Evolutionary conservation across 441 rosid species (phyloP).

Genomic region (Adansonia rubrostipa): DNA sequence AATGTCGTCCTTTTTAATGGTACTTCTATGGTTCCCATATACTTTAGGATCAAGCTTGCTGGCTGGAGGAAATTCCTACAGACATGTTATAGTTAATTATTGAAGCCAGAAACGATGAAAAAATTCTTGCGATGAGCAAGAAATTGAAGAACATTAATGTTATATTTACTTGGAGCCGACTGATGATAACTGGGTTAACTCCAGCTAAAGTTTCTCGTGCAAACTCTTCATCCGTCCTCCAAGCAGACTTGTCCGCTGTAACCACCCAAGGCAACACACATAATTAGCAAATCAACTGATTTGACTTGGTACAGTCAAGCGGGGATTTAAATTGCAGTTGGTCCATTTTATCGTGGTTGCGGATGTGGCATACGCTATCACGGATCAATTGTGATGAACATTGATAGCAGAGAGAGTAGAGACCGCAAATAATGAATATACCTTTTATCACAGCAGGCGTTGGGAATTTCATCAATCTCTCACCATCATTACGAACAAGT

Average conservation of each 20-base stretch:
- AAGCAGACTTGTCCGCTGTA: slow-evolving; percentile 69
- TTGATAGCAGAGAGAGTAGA: no score
- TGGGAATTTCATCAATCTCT: slow-evolving; percentile 70
- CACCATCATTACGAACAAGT: slow-evolving; percentile 70
- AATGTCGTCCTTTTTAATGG: slow-evolving; percentile 55
- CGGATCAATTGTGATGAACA: no score
- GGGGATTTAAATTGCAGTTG: no score
- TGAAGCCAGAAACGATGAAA: background rate
- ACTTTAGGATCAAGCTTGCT: slow-evolving; percentile 58
- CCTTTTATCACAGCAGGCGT: slow-evolving; percentile 83
- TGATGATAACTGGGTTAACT: slow-evolving; percentile 71
- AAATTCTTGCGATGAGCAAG: background rate
- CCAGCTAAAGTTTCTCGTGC: slow-evolving; percentile 86
- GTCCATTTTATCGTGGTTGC: no score
- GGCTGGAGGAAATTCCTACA: slow-evolving; percentile 16
- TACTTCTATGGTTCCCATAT: slow-evolving; percentile 72
- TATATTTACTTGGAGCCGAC: slow-evolving; percentile 43
- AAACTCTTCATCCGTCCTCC: slow-evolving; percentile 89
- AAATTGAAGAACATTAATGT: background rate
- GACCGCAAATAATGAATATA: slow-evolving; percentile 19
- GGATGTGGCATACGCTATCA: no score
- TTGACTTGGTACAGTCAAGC: background rate
- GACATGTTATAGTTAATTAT: slow-evolving; percentile 10
- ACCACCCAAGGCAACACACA: slow-evolving; percentile 13
- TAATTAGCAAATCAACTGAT: background rate